These are phyloP conservation scores for Fibroporia radiculosa DNA, from an alignment of 768 basidiomycete species.

Conservation along the genomic window DNA sequence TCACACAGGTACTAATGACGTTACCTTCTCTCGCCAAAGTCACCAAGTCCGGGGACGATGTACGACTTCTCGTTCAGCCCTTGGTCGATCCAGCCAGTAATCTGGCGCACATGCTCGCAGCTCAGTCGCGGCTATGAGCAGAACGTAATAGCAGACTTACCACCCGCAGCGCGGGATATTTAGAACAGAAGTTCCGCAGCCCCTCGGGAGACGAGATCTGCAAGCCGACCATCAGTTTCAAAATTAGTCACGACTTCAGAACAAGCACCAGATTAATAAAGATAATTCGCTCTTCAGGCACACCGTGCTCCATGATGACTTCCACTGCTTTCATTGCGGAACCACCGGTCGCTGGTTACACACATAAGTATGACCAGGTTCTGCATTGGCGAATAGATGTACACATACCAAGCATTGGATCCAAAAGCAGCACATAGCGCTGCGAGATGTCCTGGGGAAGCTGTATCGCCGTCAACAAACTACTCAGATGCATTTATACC, in stretches of 20 bases:
- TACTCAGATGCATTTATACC: neutral
- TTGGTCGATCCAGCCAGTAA: slow-evolving; percentile 94
- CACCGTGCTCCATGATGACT: slow-evolving; percentile 84
- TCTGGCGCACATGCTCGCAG: slow-evolving; percentile 31
- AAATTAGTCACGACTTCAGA: neutral
- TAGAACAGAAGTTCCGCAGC: slow-evolving; percentile 67
- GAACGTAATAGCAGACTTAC: slow-evolving; percentile 39
- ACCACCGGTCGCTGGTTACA: slow-evolving; percentile 74
- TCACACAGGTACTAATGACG: too few species aligned
- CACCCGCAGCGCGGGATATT: slow-evolving; percentile 70
- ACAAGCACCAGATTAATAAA: slow-evolving; percentile 80
- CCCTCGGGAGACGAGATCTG: slow-evolving; percentile 90
- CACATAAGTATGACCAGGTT: neutral
- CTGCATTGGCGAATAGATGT: neutral
- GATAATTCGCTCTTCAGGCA: slow-evolving; percentile 90
- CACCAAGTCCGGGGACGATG: slow-evolving; percentile 93
- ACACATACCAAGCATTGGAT: slow-evolving; percentile 89
- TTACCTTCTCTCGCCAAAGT: slow-evolving; percentile 88
- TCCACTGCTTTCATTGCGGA: slow-evolving; percentile 98
- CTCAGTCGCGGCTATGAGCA: neutral
- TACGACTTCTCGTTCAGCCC: slow-evolving; percentile 88
- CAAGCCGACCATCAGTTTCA: neutral
- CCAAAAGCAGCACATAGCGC: slow-evolving; percentile 89
- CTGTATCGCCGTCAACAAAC: slow-evolving; percentile 28
- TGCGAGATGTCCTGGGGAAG: slow-evolving; percentile 89